Conservation (phyloP, 192 early-diverging fungal species). For the Helicostylum pulchrum region DNA sequence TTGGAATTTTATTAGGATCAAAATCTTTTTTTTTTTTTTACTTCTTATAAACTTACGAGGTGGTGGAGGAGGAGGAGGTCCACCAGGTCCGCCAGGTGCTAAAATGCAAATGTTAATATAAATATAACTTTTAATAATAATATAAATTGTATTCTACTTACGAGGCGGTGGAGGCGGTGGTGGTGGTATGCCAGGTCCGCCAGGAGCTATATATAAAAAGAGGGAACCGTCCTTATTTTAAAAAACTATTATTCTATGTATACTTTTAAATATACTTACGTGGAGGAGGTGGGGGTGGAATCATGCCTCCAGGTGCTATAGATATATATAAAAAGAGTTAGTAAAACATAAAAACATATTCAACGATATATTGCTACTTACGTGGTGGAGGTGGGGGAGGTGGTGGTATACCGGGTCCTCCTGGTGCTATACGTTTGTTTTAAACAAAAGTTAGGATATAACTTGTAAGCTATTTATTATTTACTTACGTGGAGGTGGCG, state of each 20-base stretch:
- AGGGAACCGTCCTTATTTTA: no score
- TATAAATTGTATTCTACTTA: background rate
- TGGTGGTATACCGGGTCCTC: background rate
- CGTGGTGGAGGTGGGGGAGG: constrained; percentile 39
- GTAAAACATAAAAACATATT: background rate
- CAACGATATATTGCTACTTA: background rate
- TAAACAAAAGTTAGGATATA: no score
- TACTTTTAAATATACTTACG: constrained; percentile 12
- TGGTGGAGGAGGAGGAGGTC: constrained; percentile 14
- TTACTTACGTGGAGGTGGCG: constrained; percentile 16
- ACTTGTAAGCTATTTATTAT: background rate
- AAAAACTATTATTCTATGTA: no score
- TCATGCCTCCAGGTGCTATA: background rate
- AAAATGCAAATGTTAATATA: background rate
- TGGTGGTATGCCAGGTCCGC: background rate
- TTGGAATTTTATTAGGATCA: background rate
- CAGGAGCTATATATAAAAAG: background rate
- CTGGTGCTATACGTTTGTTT: constrained; percentile 3
- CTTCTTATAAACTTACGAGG: constrained; percentile 2
- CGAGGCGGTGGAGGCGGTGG: constrained; percentile 21
- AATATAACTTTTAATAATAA: background rate
- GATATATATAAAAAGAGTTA: background rate
- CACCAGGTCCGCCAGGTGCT: constrained; percentile 3
- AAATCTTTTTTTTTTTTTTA: background rate
- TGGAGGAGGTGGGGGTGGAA: constrained; percentile 37